phyloP scores from a whole-genome alignment of 1,284 basidiomycete genomes.

The Bothia castanella region DNA sequence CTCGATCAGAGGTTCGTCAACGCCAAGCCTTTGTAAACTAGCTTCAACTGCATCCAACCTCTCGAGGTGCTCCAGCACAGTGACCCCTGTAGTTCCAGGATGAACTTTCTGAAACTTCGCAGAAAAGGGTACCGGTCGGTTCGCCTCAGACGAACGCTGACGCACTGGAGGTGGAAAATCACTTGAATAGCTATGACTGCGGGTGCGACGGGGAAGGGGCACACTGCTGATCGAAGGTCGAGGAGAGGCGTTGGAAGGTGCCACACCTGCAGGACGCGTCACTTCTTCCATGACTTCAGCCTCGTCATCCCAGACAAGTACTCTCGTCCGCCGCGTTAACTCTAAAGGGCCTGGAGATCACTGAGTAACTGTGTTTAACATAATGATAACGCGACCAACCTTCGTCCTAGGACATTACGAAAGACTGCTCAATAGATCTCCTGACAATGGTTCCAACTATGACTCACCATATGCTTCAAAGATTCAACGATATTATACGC shows the following conservation, averaged over 20 bases:
- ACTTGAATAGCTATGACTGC: slow-evolving; percentile 56
- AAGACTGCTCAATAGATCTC: slow-evolving; percentile 1
- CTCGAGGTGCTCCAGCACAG: slow-evolving; percentile 77
- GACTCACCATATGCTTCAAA: slow-evolving; percentile 60
- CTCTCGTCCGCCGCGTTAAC: slow-evolving; percentile 72
- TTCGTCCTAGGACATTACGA: slow-evolving; percentile 26
- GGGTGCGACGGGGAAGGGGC: slow-evolving; percentile 54
- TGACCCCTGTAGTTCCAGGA: slow-evolving; percentile 74
- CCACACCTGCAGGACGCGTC: slow-evolving; percentile 29
- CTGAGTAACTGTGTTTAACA: slow-evolving; percentile 36
- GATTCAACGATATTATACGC: slow-evolving; percentile 88
- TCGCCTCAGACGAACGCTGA: slow-evolving; percentile 57
- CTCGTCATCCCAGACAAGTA: slow-evolving; percentile 81
- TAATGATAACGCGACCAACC: slow-evolving; percentile 42
- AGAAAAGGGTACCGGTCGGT: slow-evolving; percentile 74
- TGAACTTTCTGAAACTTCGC: slow-evolving; percentile 75
- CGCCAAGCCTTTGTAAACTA: slow-evolving; percentile 64
- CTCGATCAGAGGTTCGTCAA: slow-evolving; percentile 49
- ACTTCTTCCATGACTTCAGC: slow-evolving; percentile 68
- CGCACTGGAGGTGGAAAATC: slow-evolving; percentile 73
- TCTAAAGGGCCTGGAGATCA: slow-evolving; percentile 67
- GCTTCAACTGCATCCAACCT: slow-evolving; percentile 77
- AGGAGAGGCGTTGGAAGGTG: slow-evolving; percentile 47
- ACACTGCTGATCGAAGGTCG: slow-evolving; percentile 59
- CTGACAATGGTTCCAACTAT: background rate